Evolutionary conservation across 257 asterid species (phyloP), one percentile per base, ranked within the genome.

Genomic region (Scutellaria minor): DNA sequence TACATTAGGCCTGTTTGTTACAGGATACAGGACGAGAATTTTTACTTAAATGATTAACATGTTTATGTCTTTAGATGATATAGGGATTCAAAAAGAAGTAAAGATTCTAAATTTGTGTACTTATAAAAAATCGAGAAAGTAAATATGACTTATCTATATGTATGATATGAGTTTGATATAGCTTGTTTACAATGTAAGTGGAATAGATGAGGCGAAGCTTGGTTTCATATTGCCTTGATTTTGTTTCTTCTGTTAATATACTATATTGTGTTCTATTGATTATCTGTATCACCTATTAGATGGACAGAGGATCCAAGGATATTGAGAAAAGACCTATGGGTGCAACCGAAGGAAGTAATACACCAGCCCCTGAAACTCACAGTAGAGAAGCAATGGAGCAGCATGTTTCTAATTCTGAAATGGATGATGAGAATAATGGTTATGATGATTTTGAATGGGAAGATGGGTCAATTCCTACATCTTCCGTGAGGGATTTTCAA

Each of bases 381-480:
- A 66, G 65, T 62, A 65, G 53, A 71, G 86, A 83, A 74, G 82
- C 77, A 71, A 66, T 53, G 47, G 72, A 68, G 18, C 61, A 66
- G 18, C 61, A 75, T 75, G 75, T 66, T 77, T 81, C 82, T 57
- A 72, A 63, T 37, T 79, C 74, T 40, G 85, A 59, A 55, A 55
- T 66, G 67, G 83, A 77, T 79, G 84, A 82, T 74, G 88, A 54
- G 48, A 75, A 48, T 50, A 83, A 81, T 74, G 92, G 57, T 12
- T 60, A 53, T 64, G 90, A 89, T 73, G 90, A 78, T 70, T 65
- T 73, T 64, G 93, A 90, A 69, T 95, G 99, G 99, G 99, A 95
- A 84, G 93, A 91, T 65, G 99, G 99, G 52, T 68, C 79, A 12
- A 60, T 80, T 48, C 85, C 86, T 79, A 31, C 78, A 73, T 68